phyloP scores from a whole-genome alignment of 805 yeast genomes.

The Zygosaccharomyces gambellarensis region DNA sequence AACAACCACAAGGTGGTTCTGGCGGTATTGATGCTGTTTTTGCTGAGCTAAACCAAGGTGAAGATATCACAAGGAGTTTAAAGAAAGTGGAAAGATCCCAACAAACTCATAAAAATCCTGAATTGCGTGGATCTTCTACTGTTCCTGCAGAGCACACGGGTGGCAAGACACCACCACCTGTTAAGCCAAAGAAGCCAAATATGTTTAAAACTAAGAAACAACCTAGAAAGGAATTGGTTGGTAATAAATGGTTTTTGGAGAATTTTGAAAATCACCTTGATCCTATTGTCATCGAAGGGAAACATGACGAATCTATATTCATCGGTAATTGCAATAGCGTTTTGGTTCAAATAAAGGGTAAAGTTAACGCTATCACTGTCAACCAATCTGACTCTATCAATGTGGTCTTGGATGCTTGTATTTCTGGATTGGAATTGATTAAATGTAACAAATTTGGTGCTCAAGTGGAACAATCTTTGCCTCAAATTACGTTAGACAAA shows the following conservation, averaged over 20 bases:
- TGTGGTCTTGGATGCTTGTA: slow-evolving; percentile 74
- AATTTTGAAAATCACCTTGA: slow-evolving; percentile 59
- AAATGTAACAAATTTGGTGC: slow-evolving; percentile 76
- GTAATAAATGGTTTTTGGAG: slow-evolving; percentile 85
- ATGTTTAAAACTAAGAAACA: slow-evolving; percentile 48
- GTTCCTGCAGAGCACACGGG: slow-evolving; percentile 38
- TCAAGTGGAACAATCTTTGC: slow-evolving; percentile 78
- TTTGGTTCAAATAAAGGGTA: slow-evolving; percentile 82
- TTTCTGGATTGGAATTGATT: slow-evolving; percentile 84
- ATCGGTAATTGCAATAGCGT: slow-evolving; percentile 74
- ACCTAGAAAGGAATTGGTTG: slow-evolving; percentile 69
- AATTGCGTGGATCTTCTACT: slow-evolving; percentile 55
- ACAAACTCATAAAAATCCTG: slow-evolving; percentile 92
- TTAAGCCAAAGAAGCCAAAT: slow-evolving; percentile 79
- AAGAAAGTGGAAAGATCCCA: slow-evolving; percentile 90
- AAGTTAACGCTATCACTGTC: slow-evolving; percentile 81
- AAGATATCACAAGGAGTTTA: slow-evolving; percentile 72
- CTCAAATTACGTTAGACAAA: slow-evolving; percentile 83
- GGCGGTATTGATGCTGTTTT: slow-evolving; percentile 84
- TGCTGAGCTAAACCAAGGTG: slow-evolving; percentile 85
- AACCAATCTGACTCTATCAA: slow-evolving; percentile 69
- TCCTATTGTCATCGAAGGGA: slow-evolving; percentile 65
- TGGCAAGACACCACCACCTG: slow-evolving; percentile 50
- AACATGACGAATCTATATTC: slow-evolving; percentile 82
- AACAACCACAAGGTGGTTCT: slow-evolving; percentile 23